Evolutionary conservation across 176 grass and related monocot genomes (phyloP).

Genomic region (Triticum timopheevii): DNA sequence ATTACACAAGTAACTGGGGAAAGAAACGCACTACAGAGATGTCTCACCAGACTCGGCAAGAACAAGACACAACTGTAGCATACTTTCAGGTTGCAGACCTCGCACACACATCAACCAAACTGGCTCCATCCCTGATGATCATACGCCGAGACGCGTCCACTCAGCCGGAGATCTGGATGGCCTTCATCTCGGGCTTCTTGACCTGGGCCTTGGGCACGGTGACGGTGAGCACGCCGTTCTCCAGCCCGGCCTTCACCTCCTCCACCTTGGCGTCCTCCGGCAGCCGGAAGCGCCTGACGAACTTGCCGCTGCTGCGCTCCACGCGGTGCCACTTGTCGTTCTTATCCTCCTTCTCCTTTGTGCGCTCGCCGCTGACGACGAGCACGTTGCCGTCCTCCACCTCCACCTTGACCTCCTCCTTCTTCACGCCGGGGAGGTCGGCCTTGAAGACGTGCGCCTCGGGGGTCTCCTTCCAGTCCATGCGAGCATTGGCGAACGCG

Average conservation of each 20-base stretch:
- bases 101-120: neutral
- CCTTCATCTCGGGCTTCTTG: conserved; percentile 23
- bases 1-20: neutral
- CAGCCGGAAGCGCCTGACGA: conserved; percentile 12
- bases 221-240: conserved; percentile 46
- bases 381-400: conserved; percentile 47
- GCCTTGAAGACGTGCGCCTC: conserved; percentile 45
- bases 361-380: conserved; percentile 37
- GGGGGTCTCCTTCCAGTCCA: conserved; percentile 46
- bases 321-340: conserved; percentile 43
- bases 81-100: too few species aligned
- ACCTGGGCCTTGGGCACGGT: conserved; percentile 28
- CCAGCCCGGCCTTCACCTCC: conserved; percentile 30
- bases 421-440: conserved; percentile 37
- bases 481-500: neutral
- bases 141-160: too few species aligned
- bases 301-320: conserved; percentile 43
- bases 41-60: neutral
- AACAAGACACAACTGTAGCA: neutral
- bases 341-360: conserved; percentile 41
- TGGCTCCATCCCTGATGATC: too few species aligned
- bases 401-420: conserved; percentile 45
- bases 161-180: conserved; percentile 31
- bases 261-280: conserved; percentile 41
- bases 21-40: too few species aligned